Evolutionary conservation across 192 early-diverging fungal genomes (phyloP).

Genomic region (Thamnidium elegans): DNA sequence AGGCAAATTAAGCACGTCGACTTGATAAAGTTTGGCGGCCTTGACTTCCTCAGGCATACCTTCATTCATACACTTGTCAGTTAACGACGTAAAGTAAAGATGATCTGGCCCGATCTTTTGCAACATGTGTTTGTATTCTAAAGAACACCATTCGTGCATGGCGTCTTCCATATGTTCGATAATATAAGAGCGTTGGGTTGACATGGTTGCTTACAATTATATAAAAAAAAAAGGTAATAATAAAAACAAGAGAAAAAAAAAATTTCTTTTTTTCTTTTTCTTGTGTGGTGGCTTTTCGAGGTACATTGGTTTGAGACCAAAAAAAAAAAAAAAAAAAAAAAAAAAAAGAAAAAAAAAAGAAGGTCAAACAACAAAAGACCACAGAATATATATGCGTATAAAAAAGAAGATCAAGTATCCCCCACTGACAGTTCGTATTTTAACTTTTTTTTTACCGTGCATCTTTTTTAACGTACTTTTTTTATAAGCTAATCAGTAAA

Average conservation of each 20-base stretch:
- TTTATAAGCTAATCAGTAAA: no score
- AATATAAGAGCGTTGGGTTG: constrained; percentile 47
- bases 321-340: no score
- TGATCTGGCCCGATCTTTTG: constrained; percentile 54
- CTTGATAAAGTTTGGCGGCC: constrained; percentile 46
- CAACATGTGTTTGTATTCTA: constrained; percentile 79
- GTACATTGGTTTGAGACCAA: no score
- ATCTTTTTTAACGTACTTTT: no score
- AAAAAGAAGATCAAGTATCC: no score
- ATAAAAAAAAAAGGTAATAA: background rate
- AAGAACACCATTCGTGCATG: constrained; percentile 67
- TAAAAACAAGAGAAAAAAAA: background rate
- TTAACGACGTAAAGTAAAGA: constrained; percentile 61
- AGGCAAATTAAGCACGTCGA: constrained; percentile 49
- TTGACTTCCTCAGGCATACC: constrained; percentile 42
- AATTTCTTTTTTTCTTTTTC: background rate
- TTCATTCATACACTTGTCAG: constrained; percentile 41
- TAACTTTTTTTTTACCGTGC: no score
- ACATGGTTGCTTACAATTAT: constrained; percentile 2
- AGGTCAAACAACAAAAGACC: no score
- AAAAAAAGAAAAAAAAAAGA: no score
- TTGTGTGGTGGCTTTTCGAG: background rate
- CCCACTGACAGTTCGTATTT: no score
- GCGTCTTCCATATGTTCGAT: constrained; percentile 76
- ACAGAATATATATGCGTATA: no score